Evolutionary conservation across 495 filamentous ascomycete genomes (phyloP).

Genomic region (Glarea lozoyensis): DNA sequence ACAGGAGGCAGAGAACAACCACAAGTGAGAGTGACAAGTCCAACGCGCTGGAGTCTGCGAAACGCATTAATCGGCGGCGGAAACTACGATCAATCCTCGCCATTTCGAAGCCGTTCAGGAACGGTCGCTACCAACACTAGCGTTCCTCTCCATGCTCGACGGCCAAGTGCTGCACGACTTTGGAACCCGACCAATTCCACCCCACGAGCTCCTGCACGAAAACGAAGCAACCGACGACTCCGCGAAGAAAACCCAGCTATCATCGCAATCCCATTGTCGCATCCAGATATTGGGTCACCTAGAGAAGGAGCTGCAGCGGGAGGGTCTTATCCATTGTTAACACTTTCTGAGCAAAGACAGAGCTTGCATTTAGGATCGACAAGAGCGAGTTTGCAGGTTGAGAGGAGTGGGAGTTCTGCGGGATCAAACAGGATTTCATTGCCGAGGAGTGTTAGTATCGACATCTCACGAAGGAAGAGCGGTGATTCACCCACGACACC

Average conservation of each 20-base stretch:
- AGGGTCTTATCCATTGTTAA: conserved; percentile 62
- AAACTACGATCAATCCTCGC: conserved; percentile 28
- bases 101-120: conserved; percentile 31
- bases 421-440: conserved; percentile 47
- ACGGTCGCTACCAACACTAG: conserved; percentile 1
- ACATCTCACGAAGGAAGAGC: conserved; percentile 27
- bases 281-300: conserved; percentile 23
- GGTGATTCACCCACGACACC: conserved; percentile 14
- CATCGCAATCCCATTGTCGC: conserved; percentile 34
- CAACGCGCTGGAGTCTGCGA: conserved; percentile 28
- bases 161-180: conserved; percentile 30
- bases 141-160: conserved; percentile 20
- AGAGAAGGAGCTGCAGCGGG: conserved; percentile 30
- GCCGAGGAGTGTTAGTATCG: conserved; percentile 42
- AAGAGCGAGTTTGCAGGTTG: conserved; percentile 52
- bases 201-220: conserved; percentile 26
- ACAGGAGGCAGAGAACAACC: conserved; percentile 10
- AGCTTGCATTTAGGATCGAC: conserved; percentile 45
- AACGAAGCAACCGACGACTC: conserved; percentile 30
- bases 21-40: conserved; percentile 19
- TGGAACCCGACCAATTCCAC: conserved; percentile 61
- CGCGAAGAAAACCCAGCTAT: conserved; percentile 34
- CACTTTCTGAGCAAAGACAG: conserved; percentile 57
- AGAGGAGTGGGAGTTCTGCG: conserved; percentile 55
- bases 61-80: conserved; percentile 29